Percentiles rank a stretch among this genome's conserved stretches.
Conservation (phyloP, 176 grass and related monocot genomes). For the Tuctoria greenei region DNA sequence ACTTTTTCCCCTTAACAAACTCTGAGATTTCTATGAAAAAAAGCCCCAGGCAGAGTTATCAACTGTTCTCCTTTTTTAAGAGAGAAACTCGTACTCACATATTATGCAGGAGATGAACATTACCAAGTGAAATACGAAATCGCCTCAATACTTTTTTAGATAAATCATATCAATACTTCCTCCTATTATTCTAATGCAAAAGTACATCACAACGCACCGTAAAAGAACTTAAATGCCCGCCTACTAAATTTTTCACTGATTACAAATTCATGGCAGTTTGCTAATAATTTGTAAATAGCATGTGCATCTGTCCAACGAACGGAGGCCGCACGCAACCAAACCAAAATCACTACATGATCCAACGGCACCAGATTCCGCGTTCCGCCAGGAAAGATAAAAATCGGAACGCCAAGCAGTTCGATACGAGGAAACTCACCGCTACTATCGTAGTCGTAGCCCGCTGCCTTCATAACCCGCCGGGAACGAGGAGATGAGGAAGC, state of each 20-base stretch:
- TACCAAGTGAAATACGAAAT: too few relatives aligned
- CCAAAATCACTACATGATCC: not conserved
- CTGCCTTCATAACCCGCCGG: conserved; percentile 38
- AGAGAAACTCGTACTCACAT: not conserved
- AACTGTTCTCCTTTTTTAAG: not conserved
- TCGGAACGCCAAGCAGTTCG: not conserved
- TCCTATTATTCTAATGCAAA: not conserved
- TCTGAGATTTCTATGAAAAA: not conserved
- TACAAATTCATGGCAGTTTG: not conserved
- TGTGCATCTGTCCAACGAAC: not conserved
- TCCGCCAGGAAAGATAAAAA: not conserved
- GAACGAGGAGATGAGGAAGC: conserved; percentile 6
- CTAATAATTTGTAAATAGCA: not conserved
- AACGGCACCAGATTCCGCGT: not conserved
- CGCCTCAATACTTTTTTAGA: too few relatives aligned
- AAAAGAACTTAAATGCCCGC: not conserved
- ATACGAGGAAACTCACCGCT: conserved; percentile 67
- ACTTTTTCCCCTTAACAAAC: not conserved
- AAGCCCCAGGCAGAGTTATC: not conserved
- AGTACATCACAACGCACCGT: not conserved
- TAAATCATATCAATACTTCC: not conserved
- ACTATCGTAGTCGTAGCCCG: conserved; percentile 73
- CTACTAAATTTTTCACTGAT: not conserved
- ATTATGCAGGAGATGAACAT: not conserved
- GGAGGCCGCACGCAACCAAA: not conserved